These are phyloP conservation scores for Chrysanthemum lavandulifolium DNA, from an alignment of 129 eudicot genomes.

Conservation along the genomic window DNA sequence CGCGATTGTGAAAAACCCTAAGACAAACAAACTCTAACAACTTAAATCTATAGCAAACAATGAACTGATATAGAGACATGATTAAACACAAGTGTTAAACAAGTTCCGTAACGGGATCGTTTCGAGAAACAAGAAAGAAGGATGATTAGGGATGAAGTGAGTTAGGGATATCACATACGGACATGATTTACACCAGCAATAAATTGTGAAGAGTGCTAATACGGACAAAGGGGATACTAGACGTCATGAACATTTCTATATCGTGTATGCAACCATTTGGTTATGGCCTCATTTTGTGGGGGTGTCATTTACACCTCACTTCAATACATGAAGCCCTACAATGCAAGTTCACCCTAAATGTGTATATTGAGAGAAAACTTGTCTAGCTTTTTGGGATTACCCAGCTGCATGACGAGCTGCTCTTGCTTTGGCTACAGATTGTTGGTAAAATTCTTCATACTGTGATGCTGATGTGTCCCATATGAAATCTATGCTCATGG, in stretches of 20 bases:
- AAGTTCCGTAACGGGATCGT: too few species aligned
- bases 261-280: slow-evolving; percentile 18
- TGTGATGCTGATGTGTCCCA: slow-evolving; percentile 88
- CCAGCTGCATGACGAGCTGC: slow-evolving; percentile 44
- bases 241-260: slow-evolving; percentile 13
- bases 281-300: slow-evolving; percentile 4
- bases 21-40: too few species aligned
- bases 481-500: slow-evolving; percentile 87
- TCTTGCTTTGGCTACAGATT: slow-evolving; percentile 77
- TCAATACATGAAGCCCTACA: slow-evolving; percentile 19
- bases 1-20: too few species aligned
- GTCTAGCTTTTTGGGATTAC: slow-evolving; percentile 14
- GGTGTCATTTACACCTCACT: slow-evolving; percentile 20
- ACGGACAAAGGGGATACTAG: slow-evolving; percentile 14
- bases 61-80: too few species aligned
- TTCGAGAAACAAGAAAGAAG: too few species aligned
- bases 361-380: slow-evolving; percentile 17
- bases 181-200: slow-evolving; percentile 22
- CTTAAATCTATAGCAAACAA: too few species aligned
- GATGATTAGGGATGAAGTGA: too few species aligned
- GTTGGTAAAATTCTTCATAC: slow-evolving; percentile 77
- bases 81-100: too few species aligned
- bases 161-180: slow-evolving; percentile 21
- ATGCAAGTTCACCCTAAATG: slow-evolving; percentile 23
- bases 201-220: slow-evolving; percentile 11